Conservation (phyloP, 441 rosid genomes). For the Dalechampia spathulata region DNA sequence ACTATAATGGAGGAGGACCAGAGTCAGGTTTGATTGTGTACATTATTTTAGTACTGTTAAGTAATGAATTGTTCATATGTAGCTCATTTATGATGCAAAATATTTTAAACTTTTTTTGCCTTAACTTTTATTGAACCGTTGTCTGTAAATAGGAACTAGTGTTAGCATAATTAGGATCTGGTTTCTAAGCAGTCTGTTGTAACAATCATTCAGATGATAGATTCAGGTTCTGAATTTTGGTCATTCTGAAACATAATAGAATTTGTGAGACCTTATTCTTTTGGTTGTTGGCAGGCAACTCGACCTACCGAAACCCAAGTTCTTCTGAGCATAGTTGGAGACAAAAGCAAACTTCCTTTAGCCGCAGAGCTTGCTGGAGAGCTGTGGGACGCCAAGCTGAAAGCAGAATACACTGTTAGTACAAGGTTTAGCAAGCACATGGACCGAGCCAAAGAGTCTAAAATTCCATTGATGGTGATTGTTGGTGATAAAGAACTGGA, state of each 20-base stretch:
- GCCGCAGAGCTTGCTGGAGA: slow-evolving; percentile 59
- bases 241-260: not conserved
- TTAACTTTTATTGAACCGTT: not conserved
- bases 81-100: not conserved
- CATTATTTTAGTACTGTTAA: not conserved
- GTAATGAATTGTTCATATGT: not conserved
- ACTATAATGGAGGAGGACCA: slow-evolving; percentile 82
- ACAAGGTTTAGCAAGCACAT: slow-evolving; percentile 59
- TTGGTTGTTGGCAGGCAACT: slow-evolving; percentile 32
- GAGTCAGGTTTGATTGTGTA: slow-evolving; percentile 40
- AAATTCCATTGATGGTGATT: slow-evolving; percentile 64
- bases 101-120: not conserved
- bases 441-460: slow-evolving; percentile 37
- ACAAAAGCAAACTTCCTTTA: slow-evolving; percentile 34
- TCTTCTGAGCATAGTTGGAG: slow-evolving; percentile 50
- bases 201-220: not conserved
- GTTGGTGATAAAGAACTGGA: slow-evolving; percentile 62
- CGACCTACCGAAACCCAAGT: slow-evolving; percentile 75
- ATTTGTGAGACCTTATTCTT: not conserved
- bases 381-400: slow-evolving; percentile 58
- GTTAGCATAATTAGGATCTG: too few relatives aligned
- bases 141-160: not conserved
- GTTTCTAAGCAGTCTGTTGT: not conserved
- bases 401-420: slow-evolving; percentile 56
- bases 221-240: not conserved